Conservation (phyloP, 495 filamentous ascomycete genomes). For the Rhypophila decipiens region DNA sequence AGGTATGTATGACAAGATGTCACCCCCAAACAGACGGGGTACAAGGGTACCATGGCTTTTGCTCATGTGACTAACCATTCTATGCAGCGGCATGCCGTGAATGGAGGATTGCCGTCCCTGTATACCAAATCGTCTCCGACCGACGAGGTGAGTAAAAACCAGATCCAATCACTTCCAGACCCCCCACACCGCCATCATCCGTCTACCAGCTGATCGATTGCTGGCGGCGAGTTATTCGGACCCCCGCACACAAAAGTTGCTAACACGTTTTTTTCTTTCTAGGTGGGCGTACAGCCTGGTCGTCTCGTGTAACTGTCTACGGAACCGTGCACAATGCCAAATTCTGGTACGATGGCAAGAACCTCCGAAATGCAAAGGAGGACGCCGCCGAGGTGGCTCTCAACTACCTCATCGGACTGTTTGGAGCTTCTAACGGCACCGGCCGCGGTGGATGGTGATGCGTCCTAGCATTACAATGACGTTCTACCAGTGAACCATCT, state of each 20-base stretch:
- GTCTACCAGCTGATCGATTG: neutral
- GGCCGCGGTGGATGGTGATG: constrained; percentile 10
- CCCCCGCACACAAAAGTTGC: constrained; percentile 1
- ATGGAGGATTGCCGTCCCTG: constrained; percentile 47
- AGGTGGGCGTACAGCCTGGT: constrained; percentile 93
- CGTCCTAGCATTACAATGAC: neutral
- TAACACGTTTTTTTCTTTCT: neutral
- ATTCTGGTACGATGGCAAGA: constrained; percentile 88
- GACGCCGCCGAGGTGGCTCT: constrained; percentile 79
- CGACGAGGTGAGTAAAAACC: constrained; percentile 56
- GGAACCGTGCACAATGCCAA: constrained; percentile 56
- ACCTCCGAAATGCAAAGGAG: constrained; percentile 80
- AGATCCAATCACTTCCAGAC: constrained; percentile 1
- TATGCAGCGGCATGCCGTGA: constrained; percentile 55
- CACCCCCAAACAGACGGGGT: neutral
- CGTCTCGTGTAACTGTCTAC: constrained; percentile 58
- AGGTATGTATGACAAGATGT: constrained; percentile 13
- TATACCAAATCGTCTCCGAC: constrained; percentile 70
- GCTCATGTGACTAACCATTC: neutral
- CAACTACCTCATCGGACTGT: constrained; percentile 31
- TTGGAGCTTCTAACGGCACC: constrained; percentile 2
- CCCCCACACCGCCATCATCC: neutral
- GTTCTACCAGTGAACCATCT: neutral
- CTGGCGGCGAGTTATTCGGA: neutral
- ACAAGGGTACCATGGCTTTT: neutral